A percentile compares a stretch with the other conserved stretches of the same genome.
Evolutionary conservation across 2,329 filamentous ascomycete species (phyloP).

Genomic region (Canariomyces notabilis): DNA sequence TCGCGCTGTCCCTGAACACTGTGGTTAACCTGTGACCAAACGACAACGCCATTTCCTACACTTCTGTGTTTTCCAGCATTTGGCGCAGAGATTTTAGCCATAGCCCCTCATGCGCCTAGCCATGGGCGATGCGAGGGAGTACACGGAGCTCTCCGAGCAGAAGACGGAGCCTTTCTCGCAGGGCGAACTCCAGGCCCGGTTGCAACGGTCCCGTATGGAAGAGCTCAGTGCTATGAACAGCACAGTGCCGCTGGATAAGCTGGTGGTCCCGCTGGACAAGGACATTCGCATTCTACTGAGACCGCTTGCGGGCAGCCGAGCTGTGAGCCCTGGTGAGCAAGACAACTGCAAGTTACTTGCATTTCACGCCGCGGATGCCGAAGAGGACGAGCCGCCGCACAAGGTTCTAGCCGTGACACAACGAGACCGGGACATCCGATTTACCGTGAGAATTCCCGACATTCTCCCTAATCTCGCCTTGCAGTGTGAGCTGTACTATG

Average conservation of each 20-base stretch:
- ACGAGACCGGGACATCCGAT: slow-evolving; percentile 56
- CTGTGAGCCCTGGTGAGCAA: slow-evolving; percentile 49
- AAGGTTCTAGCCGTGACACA: slow-evolving; percentile 57
- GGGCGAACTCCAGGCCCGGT: slow-evolving; percentile 49
- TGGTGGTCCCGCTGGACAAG: slow-evolving; percentile 40
- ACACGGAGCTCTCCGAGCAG: slow-evolving; percentile 40
- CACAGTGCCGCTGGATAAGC: slow-evolving; percentile 49
- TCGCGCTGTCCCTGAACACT: not conserved
- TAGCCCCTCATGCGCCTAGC: slow-evolving; percentile 12
- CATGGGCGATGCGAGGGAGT: slow-evolving; percentile 40
- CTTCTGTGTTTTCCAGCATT: not conserved
- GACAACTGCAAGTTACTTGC: slow-evolving; percentile 55
- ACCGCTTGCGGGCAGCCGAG: slow-evolving; percentile 48
- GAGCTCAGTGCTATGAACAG: slow-evolving; percentile 37
- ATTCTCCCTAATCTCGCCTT: slow-evolving; percentile 37
- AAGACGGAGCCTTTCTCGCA: slow-evolving; percentile 56
- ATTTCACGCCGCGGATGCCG: slow-evolving; percentile 49
- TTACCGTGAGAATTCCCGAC: slow-evolving; percentile 51
- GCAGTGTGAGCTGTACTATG: slow-evolving; percentile 58
- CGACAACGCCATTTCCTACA: not conserved
- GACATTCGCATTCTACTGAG: slow-evolving; percentile 55
- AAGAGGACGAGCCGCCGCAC: slow-evolving; percentile 47
- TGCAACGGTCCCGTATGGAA: slow-evolving; percentile 43
- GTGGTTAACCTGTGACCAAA: not conserved
- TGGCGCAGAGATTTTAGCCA: too few relatives aligned